Base-by-base conservation (phyloP, 441 rosid species). In the Bruguiera hainesii region DNA sequence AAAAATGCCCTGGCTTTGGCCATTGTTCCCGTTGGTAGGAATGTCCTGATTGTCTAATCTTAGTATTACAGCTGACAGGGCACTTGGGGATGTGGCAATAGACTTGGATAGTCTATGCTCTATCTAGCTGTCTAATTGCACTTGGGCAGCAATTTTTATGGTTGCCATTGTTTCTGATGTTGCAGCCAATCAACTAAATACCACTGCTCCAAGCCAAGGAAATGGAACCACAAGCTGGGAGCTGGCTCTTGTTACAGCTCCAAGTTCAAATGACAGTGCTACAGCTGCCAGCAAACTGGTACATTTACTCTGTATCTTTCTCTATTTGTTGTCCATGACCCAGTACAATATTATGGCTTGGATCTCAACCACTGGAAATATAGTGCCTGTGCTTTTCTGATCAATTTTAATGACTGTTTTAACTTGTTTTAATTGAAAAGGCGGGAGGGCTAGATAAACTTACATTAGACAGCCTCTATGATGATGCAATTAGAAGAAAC, bases 371-470 rank as follows among this genome's bases (percentile, higher is more conserved):
- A 28, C 61, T 9, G 11, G 37, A 39, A 55, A 25, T 29, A 50
- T 33, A 30, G 26, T 37, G 46, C 10, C 18, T 39, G 10, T 7
- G 5, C 20, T 66, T 28, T 63, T 60, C 20, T 33, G 46, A 46
- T 52, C 19, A 21, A 48, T 60, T 35, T 28, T 68, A 33, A 59
- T 71, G 56, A 60, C 66, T 63, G 29, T 67, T 29, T 39, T 53
- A 26, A 42, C 37, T n/a, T 70, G 31, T 42, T 67, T 73, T 71
- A 1, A 56, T 48, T 66, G 23, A 39, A 66, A 74, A 95, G 99
- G 98, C 76, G 39, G 99, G 99, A 77, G 99, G 98, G 60, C 77
- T 95, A 21, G 99, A 95, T 84, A 84, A 79, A 83, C 90, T 92
- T 66, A 95, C 93, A 62, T 76, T 95, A 51, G 97, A 95, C 83